These are phyloP conservation scores for Saitoella complicata DNA, from an alignment of 805 yeast genomes.

Conservation along the genomic window DNA sequence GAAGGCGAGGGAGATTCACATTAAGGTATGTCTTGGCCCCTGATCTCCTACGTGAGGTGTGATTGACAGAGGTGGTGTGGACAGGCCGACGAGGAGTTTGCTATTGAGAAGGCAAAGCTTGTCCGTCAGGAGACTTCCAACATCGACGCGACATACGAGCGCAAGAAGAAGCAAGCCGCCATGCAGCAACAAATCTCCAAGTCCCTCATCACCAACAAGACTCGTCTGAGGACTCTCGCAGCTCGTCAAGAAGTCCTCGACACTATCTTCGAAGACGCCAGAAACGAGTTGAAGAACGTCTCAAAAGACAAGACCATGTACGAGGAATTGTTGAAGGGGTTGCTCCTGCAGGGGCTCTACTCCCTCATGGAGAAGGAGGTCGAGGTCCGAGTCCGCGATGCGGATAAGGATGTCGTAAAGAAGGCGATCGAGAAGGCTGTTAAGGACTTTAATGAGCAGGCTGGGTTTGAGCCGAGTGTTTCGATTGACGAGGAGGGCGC, in stretches of 20 bases:
- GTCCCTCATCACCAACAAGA: conserved; percentile 89
- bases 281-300: conserved; percentile 40
- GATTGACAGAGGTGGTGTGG: conserved; percentile 3
- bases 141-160: conserved; percentile 65
- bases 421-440: conserved; percentile 47
- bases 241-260: conserved; percentile 72
- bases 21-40: conserved; percentile 33
- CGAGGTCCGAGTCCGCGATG: conserved; percentile 47
- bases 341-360: conserved; percentile 55
- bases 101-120: conserved; percentile 88
- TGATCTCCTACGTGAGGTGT: background rate
- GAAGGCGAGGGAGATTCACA: conserved; percentile 86
- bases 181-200: conserved; percentile 90
- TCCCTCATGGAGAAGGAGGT: conserved; percentile 60
- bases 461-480: conserved; percentile 42
- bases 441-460: conserved; percentile 43
- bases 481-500: conserved; percentile 38
- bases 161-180: conserved; percentile 75
- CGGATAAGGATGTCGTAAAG: conserved; percentile 44
- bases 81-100: conserved; percentile 90
- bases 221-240: conserved; percentile 75
- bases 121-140: conserved; percentile 85
- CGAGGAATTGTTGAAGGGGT: conserved; percentile 51
- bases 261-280: conserved; percentile 57
- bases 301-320: conserved; percentile 43